Percentiles rank a stretch among this genome's conserved stretches.
Evolutionary conservation across 2,329 filamentous ascomycete species (phyloP).

Genomic region (Apiospora kogelbergensis): DNA sequence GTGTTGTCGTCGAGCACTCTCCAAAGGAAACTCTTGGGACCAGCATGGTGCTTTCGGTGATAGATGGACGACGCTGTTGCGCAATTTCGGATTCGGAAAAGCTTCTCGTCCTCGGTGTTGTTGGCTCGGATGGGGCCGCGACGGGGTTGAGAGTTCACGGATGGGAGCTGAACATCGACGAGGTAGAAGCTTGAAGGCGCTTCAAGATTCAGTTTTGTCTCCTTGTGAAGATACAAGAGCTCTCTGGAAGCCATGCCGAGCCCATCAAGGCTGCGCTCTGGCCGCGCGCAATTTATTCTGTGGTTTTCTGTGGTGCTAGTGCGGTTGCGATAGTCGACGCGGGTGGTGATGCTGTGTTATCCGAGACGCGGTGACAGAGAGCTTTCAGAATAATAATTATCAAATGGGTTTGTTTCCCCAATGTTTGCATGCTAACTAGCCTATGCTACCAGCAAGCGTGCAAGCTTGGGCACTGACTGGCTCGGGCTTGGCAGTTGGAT

Average conservation of each 20-base stretch:
- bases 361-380: not conserved
- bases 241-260: constrained; percentile 65
- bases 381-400: constrained; percentile 4
- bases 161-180: constrained; percentile 68
- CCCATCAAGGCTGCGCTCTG: constrained; percentile 50
- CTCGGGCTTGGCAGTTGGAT: not conserved
- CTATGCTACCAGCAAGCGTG: not conserved
- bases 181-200: constrained; percentile 67
- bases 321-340: not conserved
- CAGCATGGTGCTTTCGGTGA: constrained; percentile 73
- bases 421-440: not conserved
- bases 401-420: not conserved
- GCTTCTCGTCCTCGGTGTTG: constrained; percentile 65
- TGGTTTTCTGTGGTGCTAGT: not conserved
- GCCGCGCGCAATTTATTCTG: constrained; percentile 11
- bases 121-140: constrained; percentile 33
- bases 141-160: constrained; percentile 46
- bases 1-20: constrained; percentile 78
- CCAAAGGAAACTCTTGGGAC: constrained; percentile 89
- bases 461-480: not conserved
- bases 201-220: constrained; percentile 82
- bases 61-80: constrained; percentile 81
- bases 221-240: constrained; percentile 74
- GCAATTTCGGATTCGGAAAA: constrained; percentile 71
- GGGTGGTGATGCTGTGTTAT: not conserved